Conservation (phyloP, 2,329 filamentous ascomycete species). For the Alternaria consortialis region DNA sequence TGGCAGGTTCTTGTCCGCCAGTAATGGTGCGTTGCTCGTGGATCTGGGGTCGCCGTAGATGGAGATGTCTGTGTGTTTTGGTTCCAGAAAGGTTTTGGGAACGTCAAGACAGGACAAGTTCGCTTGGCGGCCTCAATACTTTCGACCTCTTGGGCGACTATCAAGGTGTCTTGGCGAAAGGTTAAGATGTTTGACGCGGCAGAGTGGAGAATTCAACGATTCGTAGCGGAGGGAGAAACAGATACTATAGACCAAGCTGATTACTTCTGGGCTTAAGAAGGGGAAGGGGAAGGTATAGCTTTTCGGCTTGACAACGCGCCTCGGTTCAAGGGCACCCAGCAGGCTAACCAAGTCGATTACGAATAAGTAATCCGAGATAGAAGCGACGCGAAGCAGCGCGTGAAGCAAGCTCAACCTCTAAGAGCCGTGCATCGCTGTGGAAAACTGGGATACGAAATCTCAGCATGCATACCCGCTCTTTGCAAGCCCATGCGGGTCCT, state of each 20-base stretch:
- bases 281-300: conserved; percentile 18
- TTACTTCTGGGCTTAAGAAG: conserved; percentile 17
- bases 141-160: conserved; percentile 37
- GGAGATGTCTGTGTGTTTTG: conserved; percentile 27
- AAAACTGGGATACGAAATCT: conserved; percentile 29
- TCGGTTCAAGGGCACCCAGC: conserved; percentile 27
- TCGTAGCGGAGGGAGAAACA: conserved; percentile 23
- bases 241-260: conserved; percentile 10
- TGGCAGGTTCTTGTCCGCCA: conserved; percentile 32
- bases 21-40: conserved; percentile 24
- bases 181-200: conserved; percentile 37
- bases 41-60: conserved; percentile 28
- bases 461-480: conserved; percentile 28
- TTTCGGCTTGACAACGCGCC: conserved; percentile 19
- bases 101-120: conserved; percentile 28
- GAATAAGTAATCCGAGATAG: conserved; percentile 29
- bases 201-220: conserved; percentile 38
- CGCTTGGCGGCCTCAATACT: conserved; percentile 36
- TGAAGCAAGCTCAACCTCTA: conserved; percentile 21
- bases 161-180: conserved; percentile 31
- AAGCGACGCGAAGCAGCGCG: conserved; percentile 22
- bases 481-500: conserved; percentile 22
- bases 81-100: conserved; percentile 33
- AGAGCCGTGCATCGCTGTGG: conserved; percentile 26
- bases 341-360: conserved; percentile 17